Conservation (phyloP, 2,329 filamentous ascomycete species). For the Scorias spongiosa region DNA sequence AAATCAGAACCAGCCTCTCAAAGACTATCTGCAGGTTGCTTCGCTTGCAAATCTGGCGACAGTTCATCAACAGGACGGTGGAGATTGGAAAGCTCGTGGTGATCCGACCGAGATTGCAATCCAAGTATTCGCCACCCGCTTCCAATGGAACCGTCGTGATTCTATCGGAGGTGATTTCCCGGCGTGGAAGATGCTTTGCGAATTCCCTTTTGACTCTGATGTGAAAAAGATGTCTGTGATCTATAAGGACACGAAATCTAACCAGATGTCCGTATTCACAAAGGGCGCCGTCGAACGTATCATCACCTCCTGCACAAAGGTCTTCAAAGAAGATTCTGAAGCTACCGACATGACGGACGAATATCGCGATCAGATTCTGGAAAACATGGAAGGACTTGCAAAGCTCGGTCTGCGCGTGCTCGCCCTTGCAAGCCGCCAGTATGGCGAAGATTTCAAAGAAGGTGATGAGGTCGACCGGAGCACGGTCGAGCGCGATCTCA, state of each 20-base stretch:
- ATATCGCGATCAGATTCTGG: slow-evolving; percentile 40
- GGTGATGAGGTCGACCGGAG: slow-evolving; percentile 35
- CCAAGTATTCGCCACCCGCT: slow-evolving; percentile 57
- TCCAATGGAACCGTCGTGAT: slow-evolving; percentile 23
- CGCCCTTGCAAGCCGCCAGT: slow-evolving; percentile 41
- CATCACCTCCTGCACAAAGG: slow-evolving; percentile 42
- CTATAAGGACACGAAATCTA: slow-evolving; percentile 44
- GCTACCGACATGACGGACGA: slow-evolving; percentile 45
- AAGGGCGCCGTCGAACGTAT: slow-evolving; percentile 58
- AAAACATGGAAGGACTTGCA: slow-evolving; percentile 55
- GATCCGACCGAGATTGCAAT: slow-evolving; percentile 62
- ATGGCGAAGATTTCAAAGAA: slow-evolving; percentile 30
- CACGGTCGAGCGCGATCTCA: slow-evolving; percentile 51
- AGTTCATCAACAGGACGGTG: slow-evolving; percentile 41
- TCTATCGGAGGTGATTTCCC: slow-evolving; percentile 32
- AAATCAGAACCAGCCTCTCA: slow-evolving; percentile 32
- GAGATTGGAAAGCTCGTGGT: slow-evolving; percentile 48
- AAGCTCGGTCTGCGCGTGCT: slow-evolving; percentile 53
- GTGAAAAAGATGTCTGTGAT: slow-evolving; percentile 67
- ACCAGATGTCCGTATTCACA: slow-evolving; percentile 36
- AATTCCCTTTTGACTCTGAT: slow-evolving; percentile 60
- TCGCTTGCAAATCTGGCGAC: slow-evolving; percentile 51
- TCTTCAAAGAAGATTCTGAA: slow-evolving; percentile 22
- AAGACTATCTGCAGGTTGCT: slow-evolving; percentile 42
- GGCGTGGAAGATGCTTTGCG: slow-evolving; percentile 44